Evolutionary conservation across 73 alveolate genomes (phyloP).

Genomic region (Strombidium stylifer): DNA sequence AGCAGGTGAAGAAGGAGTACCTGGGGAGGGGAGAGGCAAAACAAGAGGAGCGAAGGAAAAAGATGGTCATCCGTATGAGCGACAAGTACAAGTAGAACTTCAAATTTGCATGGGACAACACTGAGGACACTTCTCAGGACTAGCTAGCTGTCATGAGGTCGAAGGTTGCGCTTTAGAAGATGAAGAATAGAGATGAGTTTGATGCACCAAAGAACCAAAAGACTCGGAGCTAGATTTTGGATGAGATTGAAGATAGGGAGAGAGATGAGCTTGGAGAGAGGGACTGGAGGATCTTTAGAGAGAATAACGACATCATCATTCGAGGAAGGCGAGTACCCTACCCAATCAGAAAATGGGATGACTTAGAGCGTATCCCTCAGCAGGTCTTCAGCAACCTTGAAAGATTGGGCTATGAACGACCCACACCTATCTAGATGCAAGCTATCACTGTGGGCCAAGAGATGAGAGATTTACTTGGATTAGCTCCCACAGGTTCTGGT

Average conservation of each 20-base stretch:
- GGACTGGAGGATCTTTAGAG: constrained; percentile 88
- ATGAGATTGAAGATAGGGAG: constrained; percentile 17
- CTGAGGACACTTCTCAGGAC: constrained; percentile 83
- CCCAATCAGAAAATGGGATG: constrained; percentile 75
- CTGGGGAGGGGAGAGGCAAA: constrained; percentile 7
- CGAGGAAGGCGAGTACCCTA: constrained; percentile 68
- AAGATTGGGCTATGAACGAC: constrained; percentile 64
- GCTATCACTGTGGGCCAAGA: constrained; percentile 77
- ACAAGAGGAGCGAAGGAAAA: constrained; percentile 16
- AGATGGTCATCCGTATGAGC: constrained; percentile 39
- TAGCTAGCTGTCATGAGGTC: constrained; percentile 60
- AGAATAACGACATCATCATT: constrained; percentile 63
- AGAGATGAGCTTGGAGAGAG: constrained; percentile 61
- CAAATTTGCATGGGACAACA: constrained; percentile 74
- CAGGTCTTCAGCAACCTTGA: constrained; percentile 37
- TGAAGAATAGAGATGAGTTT: neutral
- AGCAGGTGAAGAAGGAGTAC: constrained; percentile 31
- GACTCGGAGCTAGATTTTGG: too few relatives aligned
- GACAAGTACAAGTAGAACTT: constrained; percentile 75
- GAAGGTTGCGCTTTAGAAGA: constrained; percentile 51
- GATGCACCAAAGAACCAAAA: too few relatives aligned
- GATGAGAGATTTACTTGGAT: constrained; percentile 83
- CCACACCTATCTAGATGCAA: constrained; percentile 94
- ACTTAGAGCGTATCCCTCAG: constrained; percentile 47
- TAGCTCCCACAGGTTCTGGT: constrained; percentile 95